Evolutionary conservation across 352 stramenopile species (phyloP), one percentile per base, ranked within the genome.

Genomic region (Aphanomyces invadans): DNA sequence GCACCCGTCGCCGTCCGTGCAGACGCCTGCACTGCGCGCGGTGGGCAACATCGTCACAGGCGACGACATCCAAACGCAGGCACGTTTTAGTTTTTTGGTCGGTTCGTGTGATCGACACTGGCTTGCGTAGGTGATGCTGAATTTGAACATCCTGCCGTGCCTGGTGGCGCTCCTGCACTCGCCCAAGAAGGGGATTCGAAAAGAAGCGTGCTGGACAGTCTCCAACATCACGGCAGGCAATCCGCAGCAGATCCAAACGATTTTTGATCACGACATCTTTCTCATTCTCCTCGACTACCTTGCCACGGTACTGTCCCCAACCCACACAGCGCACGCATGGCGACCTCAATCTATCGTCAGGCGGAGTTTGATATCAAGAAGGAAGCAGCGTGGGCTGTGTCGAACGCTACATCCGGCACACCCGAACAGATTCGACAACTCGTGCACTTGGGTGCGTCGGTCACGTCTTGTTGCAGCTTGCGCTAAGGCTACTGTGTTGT

Each of bases 161-260:
- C 77, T 99, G 46, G 86, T 98, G 52, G 86, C 90, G 10, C 84
- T 99, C 45, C 78, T 99, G 7, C 90, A 90, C 69, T 92, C 81
- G 68, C 88, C 90, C 4, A 99, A 99, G 83, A 99, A 98, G 77
- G 92, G 94, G 3, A 99, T 99, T 73, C 86, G 96, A 65, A 99
- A 99, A 77, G 97, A 99, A 76, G 95, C 97, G 2, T 99, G 96
- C 81, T 99, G 97, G 97, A 99, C 97, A 29, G 95, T 99, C 65
- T 99, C 95, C 25, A 99, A 99, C 80, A 99, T 99, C 75, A 99
- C 96, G 28, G 97, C 97, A 4, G 97, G 97, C 49, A 99, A 97
- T 81, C 93, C 97, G 78, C 90, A 98, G 70, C 97, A 99, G 83
- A 99, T 99, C 62, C 94, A 99, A 75, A 89, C 87, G 32, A 97